Conservation (phyloP, 2,329 filamentous ascomycete genomes). For the Pestalotiopsis sp. region DNA sequence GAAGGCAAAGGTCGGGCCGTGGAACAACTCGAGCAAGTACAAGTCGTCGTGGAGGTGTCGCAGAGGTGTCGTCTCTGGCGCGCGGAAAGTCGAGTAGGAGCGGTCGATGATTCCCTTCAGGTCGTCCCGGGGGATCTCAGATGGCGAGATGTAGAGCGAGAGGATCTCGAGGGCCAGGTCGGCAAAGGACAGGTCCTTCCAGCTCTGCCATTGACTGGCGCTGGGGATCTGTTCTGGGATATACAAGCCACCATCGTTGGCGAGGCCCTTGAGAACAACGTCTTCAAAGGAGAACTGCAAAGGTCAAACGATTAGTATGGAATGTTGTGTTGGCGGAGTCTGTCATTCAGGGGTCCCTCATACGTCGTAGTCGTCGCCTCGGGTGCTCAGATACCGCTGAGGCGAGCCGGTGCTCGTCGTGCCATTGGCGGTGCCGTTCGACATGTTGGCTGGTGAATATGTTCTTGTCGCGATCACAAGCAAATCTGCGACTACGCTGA, state of each 20-base stretch:
- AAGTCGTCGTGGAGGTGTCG: slow-evolving; percentile 78
- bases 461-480: background rate
- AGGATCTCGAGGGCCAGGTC: slow-evolving; percentile 86
- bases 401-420: slow-evolving; percentile 33
- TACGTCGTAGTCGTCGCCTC: slow-evolving; percentile 54
- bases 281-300: slow-evolving; percentile 83
- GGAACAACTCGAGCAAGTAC: slow-evolving; percentile 91
- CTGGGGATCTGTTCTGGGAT: slow-evolving; percentile 80
- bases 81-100: slow-evolving; percentile 89
- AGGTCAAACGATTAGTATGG: slow-evolving; percentile 14
- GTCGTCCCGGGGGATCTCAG: slow-evolving; percentile 80
- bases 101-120: slow-evolving; percentile 81
- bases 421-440: slow-evolving; percentile 39
- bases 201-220: slow-evolving; percentile 62
- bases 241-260: slow-evolving; percentile 84
- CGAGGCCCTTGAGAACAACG: slow-evolving; percentile 86
- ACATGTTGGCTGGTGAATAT: slow-evolving; percentile 35
- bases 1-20: slow-evolving; percentile 93
- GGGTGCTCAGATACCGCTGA: slow-evolving; percentile 54
- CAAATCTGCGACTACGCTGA: background rate
- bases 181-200: slow-evolving; percentile 78
- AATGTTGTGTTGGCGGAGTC: slow-evolving; percentile 10
- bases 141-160: slow-evolving; percentile 81
- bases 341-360: slow-evolving; percentile 16
- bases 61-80: slow-evolving; percentile 76